A percentile compares a stretch with the other conserved stretches of the same genome.
These are phyloP conservation scores for Hibiscus trionum DNA, from an alignment of 345 rosid genomes.

Conservation along the genomic window DNA sequence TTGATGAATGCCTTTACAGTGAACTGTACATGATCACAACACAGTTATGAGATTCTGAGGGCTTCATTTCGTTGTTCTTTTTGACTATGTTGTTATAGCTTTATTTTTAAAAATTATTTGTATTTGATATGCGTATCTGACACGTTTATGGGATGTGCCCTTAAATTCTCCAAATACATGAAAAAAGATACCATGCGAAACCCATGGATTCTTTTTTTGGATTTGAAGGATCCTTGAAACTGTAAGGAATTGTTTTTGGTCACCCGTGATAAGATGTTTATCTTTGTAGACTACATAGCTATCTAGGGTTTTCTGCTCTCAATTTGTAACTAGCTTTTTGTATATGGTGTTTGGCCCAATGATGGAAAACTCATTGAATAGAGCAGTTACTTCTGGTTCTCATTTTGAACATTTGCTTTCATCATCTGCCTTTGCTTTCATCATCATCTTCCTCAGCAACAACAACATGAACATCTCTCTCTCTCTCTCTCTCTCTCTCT, in stretches of 20 bases:
- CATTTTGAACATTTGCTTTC: background rate
- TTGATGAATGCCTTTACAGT: slow-evolving; percentile 2
- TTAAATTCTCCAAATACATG: background rate
- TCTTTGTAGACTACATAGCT: background rate
- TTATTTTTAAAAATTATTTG: background rate
- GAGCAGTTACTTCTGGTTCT: background rate
- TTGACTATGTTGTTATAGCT: background rate
- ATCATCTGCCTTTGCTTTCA: background rate
- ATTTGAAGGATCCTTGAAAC: background rate
- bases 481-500: background rate
- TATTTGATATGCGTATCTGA: background rate
- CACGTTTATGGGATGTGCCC: background rate
- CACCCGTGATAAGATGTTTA: background rate
- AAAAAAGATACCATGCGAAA: background rate
- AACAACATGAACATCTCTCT: background rate
- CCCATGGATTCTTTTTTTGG: background rate
- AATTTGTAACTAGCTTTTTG: background rate
- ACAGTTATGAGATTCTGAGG: slow-evolving; percentile 13
- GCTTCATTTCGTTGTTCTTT: background rate
- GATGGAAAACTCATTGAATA: background rate
- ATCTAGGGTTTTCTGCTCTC: background rate
- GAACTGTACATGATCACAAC: background rate
- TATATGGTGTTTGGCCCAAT: background rate
- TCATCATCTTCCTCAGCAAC: background rate
- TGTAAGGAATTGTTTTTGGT: background rate